Percentiles rank a stretch among this genome's conserved stretches.
These are phyloP conservation scores for Zymoseptoria pseudotritici DNA, from an alignment of 2,329 filamentous ascomycete genomes.

Conservation along the genomic window DNA sequence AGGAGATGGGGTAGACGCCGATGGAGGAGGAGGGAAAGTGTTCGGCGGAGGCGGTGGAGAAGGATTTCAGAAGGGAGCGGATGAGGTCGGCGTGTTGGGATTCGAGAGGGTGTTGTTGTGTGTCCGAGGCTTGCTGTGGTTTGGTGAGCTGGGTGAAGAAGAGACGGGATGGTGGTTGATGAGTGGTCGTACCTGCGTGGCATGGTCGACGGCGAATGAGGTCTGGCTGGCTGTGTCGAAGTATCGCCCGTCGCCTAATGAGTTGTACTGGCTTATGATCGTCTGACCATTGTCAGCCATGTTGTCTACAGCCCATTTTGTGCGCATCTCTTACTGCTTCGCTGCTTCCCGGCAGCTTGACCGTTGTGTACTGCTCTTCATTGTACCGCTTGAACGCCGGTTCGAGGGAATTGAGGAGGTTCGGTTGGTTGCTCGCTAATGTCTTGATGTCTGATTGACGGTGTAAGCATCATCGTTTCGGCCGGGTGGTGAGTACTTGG, in stretches of 20 bases:
- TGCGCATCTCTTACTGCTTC: conserved; percentile 55
- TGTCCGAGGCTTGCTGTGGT: conserved; percentile 66
- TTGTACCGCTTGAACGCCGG: conserved; percentile 93
- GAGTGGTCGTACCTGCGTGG: conserved; percentile 54
- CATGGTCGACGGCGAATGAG: conserved; percentile 83
- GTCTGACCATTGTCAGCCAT: conserved; percentile 49
- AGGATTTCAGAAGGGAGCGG: conserved; percentile 73
- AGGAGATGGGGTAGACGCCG: conserved; percentile 73
- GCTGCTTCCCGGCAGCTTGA: conserved; percentile 81
- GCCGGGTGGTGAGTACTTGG: background rate
- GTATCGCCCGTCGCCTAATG: conserved; percentile 72
- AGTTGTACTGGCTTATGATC: conserved; percentile 80
- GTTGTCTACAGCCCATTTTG: conserved; percentile 3
- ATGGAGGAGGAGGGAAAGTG: conserved; percentile 79
- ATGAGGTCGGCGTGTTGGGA: conserved; percentile 70
- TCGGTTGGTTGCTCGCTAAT: conserved; percentile 66
- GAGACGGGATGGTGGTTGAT: background rate
- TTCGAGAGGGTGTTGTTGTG: conserved; percentile 72
- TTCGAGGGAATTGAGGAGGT: conserved; percentile 56
- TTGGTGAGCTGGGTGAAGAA: background rate
- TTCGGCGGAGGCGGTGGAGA: conserved; percentile 70
- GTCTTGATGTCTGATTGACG: conserved; percentile 70
- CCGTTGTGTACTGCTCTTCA: conserved; percentile 82
- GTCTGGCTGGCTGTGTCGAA: conserved; percentile 83
- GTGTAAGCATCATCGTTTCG: conserved; percentile 1